These are phyloP conservation scores for Entrophospora sp. DNA, from an alignment of 192 early-diverging fungal species.

Conservation along the genomic window DNA sequence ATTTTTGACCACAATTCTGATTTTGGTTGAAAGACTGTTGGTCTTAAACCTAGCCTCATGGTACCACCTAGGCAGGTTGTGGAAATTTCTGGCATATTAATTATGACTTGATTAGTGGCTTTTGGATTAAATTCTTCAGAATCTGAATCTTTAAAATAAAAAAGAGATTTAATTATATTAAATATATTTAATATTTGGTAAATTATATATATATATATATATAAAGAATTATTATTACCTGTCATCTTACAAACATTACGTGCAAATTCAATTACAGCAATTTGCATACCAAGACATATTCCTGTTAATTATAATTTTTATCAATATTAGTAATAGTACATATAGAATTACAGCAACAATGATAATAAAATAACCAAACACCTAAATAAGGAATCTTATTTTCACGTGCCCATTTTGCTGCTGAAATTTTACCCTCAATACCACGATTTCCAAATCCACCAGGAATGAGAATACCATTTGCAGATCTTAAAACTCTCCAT, in stretches of 20 bases:
- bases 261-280: slow-evolving; percentile 96
- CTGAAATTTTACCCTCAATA: slow-evolving; percentile 91
- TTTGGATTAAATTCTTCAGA: no score
- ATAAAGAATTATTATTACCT: background rate
- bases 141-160: slow-evolving; percentile 45
- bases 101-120: background rate
- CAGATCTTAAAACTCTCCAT: slow-evolving; percentile 82
- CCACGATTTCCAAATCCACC: slow-evolving; percentile 97
- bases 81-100: background rate
- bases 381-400: slow-evolving; percentile 96
- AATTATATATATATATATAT: background rate
- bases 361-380: background rate
- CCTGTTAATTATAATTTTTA: background rate
- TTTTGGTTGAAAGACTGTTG: background rate
- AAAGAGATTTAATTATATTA: background rate
- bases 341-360: no score
- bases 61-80: no score
- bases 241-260: slow-evolving; percentile 79
- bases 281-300: slow-evolving; percentile 95
- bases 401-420: slow-evolving; percentile 95
- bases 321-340: background rate
- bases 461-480: slow-evolving; percentile 91
- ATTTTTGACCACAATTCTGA: background rate
- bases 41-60: no score
- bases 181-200: no score